These are phyloP conservation scores for Globisporangium solare DNA, from an alignment of 352 stramenopile species.

Conservation along the genomic window DNA sequence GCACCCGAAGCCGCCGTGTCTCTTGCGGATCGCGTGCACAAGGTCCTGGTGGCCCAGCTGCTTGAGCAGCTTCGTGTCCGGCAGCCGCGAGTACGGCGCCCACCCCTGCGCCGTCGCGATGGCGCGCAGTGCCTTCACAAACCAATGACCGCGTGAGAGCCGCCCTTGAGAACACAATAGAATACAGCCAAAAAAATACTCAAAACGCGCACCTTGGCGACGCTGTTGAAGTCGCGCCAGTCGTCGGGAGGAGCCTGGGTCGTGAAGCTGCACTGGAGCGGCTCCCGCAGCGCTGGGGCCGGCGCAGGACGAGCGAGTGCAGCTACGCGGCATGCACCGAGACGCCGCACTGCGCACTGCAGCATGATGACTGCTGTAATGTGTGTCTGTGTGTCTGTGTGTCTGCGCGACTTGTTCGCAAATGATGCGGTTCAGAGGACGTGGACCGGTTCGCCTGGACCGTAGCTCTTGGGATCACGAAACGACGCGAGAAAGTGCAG, in stretches of 20 bases:
- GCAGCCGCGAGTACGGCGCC: slow-evolving; percentile 24
- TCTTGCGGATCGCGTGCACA: slow-evolving; percentile 76
- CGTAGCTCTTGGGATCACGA: slow-evolving; percentile 1
- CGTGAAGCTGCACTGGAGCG: background rate
- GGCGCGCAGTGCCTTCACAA: slow-evolving; percentile 49
- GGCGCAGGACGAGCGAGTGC: background rate
- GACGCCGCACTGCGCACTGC: slow-evolving; percentile 11
- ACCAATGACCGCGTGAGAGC: background rate
- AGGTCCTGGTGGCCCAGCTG: slow-evolving; percentile 52
- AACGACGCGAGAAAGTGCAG: slow-evolving; percentile 7
- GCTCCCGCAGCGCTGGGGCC: no score
- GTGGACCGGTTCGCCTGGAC: slow-evolving; percentile 8
- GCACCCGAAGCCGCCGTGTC: slow-evolving; percentile 66
- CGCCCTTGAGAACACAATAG: background rate
- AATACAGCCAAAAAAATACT: background rate
- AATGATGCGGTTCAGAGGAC: slow-evolving; percentile 7
- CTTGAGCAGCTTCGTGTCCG: slow-evolving; percentile 73
- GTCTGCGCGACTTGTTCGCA: no score
- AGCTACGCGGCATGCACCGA: slow-evolving; percentile 10
- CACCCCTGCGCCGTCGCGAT: slow-evolving; percentile 47
- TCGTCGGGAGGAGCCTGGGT: slow-evolving; percentile 12
- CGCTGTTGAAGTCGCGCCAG: slow-evolving; percentile 59
- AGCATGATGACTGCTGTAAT: slow-evolving; percentile 3
- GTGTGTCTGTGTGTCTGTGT: no score
- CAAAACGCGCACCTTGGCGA: slow-evolving; percentile 45